phyloP scores from a whole-genome alignment of 2,329 filamentous ascomycete species.

The Fusarium sp. region DNA sequence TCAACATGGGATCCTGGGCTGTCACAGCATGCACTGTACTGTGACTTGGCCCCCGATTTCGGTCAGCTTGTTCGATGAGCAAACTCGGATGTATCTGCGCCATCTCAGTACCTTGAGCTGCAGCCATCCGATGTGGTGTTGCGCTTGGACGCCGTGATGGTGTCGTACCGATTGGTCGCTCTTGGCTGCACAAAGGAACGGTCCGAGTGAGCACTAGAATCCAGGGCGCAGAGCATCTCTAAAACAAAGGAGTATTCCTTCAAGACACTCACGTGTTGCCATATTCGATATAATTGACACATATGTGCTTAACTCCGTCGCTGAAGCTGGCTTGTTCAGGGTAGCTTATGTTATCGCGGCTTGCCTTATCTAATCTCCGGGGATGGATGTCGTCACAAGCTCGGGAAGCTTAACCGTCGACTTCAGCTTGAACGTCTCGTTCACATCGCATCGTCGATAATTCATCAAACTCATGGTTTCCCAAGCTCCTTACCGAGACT shows the following conservation, averaged over 20 bases:
- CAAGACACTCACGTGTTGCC: slow-evolving; percentile 1
- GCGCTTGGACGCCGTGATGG: not conserved
- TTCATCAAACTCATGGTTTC: not conserved
- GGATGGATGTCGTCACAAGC: slow-evolving; percentile 41
- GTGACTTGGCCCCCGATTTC: not conserved
- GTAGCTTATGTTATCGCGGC: slow-evolving; percentile 5
- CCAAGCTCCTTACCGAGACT: not conserved
- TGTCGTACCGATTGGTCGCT: not conserved
- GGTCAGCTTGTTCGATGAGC: not conserved
- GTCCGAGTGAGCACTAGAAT: not conserved
- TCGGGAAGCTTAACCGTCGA: slow-evolving; percentile 24
- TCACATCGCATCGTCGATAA: slow-evolving; percentile 35
- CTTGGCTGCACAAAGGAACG: not conserved
- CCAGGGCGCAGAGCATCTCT: not conserved
- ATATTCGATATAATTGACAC: not conserved
- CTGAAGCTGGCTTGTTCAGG: slow-evolving; percentile 6
- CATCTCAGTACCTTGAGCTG: not conserved
- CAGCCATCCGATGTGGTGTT: not conserved
- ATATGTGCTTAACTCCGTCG: slow-evolving; percentile 1
- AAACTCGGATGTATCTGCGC: not conserved
- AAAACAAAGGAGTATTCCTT: not conserved
- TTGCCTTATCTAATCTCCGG: slow-evolving; percentile 42
- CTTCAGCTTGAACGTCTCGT: slow-evolving; percentile 19
- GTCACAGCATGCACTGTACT: not conserved
- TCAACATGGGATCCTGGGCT: not conserved